Evolutionary conservation across 192 early-diverging fungal genomes (phyloP).

Genomic region (Coemansia sp.): DNA sequence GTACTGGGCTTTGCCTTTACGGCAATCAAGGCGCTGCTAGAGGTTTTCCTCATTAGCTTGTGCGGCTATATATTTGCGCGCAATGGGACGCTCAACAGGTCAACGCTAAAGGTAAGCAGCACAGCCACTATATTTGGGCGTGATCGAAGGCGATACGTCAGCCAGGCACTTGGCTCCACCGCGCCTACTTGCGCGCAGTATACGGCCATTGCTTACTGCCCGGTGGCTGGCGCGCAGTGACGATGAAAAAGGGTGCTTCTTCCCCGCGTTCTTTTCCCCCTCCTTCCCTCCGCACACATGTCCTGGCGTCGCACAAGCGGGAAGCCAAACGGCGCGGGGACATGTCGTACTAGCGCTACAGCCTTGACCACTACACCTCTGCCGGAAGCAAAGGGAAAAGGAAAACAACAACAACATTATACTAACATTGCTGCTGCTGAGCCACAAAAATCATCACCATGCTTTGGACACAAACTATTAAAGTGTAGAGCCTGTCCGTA

Average conservation of each 20-base stretch:
- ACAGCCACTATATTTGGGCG: background rate
- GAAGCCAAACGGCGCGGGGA: background rate
- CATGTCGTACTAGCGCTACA: background rate
- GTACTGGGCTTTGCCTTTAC: constrained; percentile 48
- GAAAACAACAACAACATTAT: too few relatives aligned
- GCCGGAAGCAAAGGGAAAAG: background rate
- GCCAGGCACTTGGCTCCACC: background rate
- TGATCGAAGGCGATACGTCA: background rate
- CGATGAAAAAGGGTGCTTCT: background rate
- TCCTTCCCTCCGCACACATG: background rate
- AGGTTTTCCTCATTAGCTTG: constrained; percentile 54
- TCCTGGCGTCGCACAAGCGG: background rate
- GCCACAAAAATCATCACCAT: constrained; percentile 7
- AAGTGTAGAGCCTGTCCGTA: constrained; percentile 51
- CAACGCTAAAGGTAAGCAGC: constrained; percentile 54
- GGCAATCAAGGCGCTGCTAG: constrained; percentile 50
- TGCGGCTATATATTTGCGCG: constrained; percentile 55
- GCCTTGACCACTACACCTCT: background rate
- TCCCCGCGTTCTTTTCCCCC: background rate
- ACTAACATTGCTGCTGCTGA: background rate
- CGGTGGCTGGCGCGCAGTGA: background rate
- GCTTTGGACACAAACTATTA: background rate
- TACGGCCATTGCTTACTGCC: background rate
- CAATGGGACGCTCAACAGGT: constrained; percentile 52
- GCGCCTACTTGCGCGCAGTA: background rate